Evolutionary conservation across 1,284 basidiomycete species (phyloP).

Genomic region (Caloboletus inedulis): DNA sequence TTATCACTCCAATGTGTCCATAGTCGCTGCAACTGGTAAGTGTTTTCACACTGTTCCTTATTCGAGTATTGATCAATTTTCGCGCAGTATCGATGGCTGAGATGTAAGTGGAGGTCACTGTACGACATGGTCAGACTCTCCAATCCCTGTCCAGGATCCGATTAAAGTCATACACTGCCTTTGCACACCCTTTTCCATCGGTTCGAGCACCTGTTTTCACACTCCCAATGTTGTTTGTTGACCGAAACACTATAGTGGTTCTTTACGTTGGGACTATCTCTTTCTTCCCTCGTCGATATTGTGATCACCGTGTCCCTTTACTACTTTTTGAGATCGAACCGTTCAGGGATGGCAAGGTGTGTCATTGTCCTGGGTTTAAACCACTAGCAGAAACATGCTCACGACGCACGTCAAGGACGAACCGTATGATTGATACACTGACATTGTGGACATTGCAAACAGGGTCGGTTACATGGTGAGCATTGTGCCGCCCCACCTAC

Average conservation of each 20-base stretch:
- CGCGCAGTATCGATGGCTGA: constrained; percentile 21
- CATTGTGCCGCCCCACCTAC: not conserved
- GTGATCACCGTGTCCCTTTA: constrained; percentile 47
- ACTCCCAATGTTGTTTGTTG: not conserved
- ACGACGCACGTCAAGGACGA: constrained; percentile 34
- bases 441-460: constrained; percentile 51
- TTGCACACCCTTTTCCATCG: constrained; percentile 13
- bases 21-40: constrained; percentile 25
- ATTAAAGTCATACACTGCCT: constrained; percentile 15
- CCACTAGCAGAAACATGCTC: not conserved
- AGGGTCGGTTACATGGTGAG: constrained; percentile 45
- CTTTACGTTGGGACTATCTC: constrained; percentile 48
- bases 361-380: not conserved
- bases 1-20: not conserved
- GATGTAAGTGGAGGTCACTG: constrained; percentile 15
- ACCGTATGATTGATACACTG: constrained; percentile 44
- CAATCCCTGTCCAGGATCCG: constrained; percentile 10
- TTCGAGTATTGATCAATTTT: not conserved
- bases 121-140: not conserved
- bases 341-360: constrained; percentile 37
- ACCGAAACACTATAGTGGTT: constrained; percentile 39
- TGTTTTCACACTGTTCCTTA: not conserved
- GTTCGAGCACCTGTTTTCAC: constrained; percentile 2
- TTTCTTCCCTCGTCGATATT: constrained; percentile 47
- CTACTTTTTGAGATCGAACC: constrained; percentile 39